Evolutionary conservation across 768 basidiomycete genomes (phyloP).

Genomic region (Hysterangium stoloniferum): DNA sequence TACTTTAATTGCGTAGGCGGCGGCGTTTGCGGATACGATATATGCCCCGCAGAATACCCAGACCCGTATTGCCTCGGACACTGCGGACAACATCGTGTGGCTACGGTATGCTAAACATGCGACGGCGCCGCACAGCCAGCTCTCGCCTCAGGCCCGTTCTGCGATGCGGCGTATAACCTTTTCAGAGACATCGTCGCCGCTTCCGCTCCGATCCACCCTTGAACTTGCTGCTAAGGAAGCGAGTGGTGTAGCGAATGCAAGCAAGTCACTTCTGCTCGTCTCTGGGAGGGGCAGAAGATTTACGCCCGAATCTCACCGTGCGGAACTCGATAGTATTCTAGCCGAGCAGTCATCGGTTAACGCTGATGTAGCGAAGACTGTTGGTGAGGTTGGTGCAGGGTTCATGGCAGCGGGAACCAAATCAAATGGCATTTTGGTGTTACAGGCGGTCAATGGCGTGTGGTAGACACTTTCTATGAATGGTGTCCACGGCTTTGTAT

Average conservation of each 20-base stretch:
- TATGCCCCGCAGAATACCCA: slow-evolving; percentile 61
- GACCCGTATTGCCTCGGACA: slow-evolving; percentile 64
- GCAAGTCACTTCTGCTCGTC: slow-evolving; percentile 51
- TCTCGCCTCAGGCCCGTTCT: slow-evolving; percentile 17
- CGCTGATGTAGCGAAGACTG: slow-evolving; percentile 31
- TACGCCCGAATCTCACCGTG: slow-evolving; percentile 47
- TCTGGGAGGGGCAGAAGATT: slow-evolving; percentile 69
- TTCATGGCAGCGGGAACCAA: slow-evolving; percentile 23
- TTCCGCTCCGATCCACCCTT: slow-evolving; percentile 50
- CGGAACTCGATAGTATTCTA: slow-evolving; percentile 42
- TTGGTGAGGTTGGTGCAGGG: slow-evolving; percentile 33
- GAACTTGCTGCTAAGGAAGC: slow-evolving; percentile 30
- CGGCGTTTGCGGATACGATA: slow-evolving; percentile 57
- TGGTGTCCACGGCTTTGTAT: not conserved
- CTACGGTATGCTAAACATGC: slow-evolving; percentile 41
- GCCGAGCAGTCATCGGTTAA: slow-evolving; percentile 23
- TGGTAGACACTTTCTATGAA: not conserved
- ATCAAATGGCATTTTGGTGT: slow-evolving; percentile 8
- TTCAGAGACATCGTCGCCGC: slow-evolving; percentile 36
- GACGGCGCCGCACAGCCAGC: slow-evolving; percentile 17
- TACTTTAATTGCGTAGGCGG: slow-evolving; percentile 35
- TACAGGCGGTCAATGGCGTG: not conserved
- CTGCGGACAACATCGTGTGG: slow-evolving; percentile 80
- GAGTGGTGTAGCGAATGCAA: slow-evolving; percentile 6
- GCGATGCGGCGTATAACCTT: slow-evolving; percentile 66